phyloP scores from a whole-genome alignment of 805 yeast genomes.

The Saccharomycopsis olivae region DNA sequence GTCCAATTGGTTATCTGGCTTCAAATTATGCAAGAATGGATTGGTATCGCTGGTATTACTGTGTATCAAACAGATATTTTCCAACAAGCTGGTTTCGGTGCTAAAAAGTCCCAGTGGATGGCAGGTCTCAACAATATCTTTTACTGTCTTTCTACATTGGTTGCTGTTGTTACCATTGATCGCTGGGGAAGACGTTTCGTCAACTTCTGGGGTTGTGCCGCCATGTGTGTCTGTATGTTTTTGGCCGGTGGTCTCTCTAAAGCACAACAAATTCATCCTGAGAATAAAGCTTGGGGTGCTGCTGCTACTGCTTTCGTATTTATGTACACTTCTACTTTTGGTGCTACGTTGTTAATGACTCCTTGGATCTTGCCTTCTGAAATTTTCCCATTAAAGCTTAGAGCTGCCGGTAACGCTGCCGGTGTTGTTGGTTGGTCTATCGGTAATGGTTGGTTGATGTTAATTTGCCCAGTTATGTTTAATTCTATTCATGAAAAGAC shows the following conservation, averaged over 20 bases:
- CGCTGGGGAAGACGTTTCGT: constrained; percentile 57
- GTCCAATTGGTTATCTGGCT: constrained; percentile 51
- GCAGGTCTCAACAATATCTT: constrained; percentile 56
- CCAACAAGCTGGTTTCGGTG: constrained; percentile 34
- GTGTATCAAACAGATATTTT: constrained; percentile 40
- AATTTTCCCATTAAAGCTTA: constrained; percentile 38
- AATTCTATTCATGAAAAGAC: constrained; percentile 39
- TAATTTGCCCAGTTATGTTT: constrained; percentile 40
- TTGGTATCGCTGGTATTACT: constrained; percentile 60
- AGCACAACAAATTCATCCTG: constrained; percentile 20
- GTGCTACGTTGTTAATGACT: constrained; percentile 40
- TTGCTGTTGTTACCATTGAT: constrained; percentile 49
- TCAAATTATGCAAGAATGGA: constrained; percentile 60
- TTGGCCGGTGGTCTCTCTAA: constrained; percentile 28
- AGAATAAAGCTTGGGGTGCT: background rate
- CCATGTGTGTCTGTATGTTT: constrained; percentile 37
- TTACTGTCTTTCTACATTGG: constrained; percentile 41
- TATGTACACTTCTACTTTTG: constrained; percentile 34
- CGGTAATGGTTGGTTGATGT: constrained; percentile 39
- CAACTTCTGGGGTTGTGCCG: constrained; percentile 38
- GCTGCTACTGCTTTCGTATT: constrained; percentile 30
- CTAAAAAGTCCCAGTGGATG: constrained; percentile 44
- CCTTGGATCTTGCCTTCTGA: constrained; percentile 44
- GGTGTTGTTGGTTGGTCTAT: constrained; percentile 43
- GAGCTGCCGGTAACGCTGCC: too few relatives aligned